Conservation (phyloP, 2,329 filamentous ascomycete genomes). For the Alternaria arbusti region DNA sequence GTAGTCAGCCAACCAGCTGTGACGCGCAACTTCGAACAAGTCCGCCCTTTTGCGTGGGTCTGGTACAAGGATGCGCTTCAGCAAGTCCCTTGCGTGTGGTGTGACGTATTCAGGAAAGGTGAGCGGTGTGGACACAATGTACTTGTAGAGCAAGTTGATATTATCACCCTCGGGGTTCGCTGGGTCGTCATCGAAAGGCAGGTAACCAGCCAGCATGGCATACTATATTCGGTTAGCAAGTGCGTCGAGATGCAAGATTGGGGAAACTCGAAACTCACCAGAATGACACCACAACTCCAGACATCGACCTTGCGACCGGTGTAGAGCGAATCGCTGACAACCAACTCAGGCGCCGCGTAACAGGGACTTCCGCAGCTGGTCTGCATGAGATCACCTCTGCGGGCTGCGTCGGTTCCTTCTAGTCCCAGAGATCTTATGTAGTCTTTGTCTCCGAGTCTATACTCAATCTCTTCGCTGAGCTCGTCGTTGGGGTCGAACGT, state of each 20-base stretch:
- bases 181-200: slow-evolving; percentile 97
- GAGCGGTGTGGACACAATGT: slow-evolving; percentile 95
- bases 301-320: slow-evolving; percentile 98
- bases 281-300: slow-evolving; percentile 98
- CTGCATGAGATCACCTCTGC: slow-evolving; percentile 96
- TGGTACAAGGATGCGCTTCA: slow-evolving; percentile 91
- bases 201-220: slow-evolving; percentile 96
- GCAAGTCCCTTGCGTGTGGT: slow-evolving; percentile 89
- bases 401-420: slow-evolving; percentile 77
- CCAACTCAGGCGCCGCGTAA: slow-evolving; percentile 94
- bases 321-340: slow-evolving; percentile 96
- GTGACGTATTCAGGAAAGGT: slow-evolving; percentile 99
- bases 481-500: slow-evolving; percentile 92
- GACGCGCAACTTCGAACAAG: slow-evolving; percentile 93
- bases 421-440: slow-evolving; percentile 86
- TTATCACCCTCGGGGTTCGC: slow-evolving; percentile 99
- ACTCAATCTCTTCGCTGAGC: slow-evolving; percentile 86
- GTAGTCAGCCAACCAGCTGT: slow-evolving; percentile 98
- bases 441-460: slow-evolving; percentile 84
- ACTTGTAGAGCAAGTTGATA: slow-evolving; percentile 98
- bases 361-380: slow-evolving; percentile 98
- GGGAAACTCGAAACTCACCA: slow-evolving; percentile 72
- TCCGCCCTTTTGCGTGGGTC: slow-evolving; percentile 95
- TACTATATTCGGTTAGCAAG: slow-evolving; percentile 65
- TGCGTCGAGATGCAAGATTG: slow-evolving; percentile 12